Base-by-base conservation (phyloP, 2,329 filamentous ascomycete species). In the Cladophialophora psammophila region DNA sequence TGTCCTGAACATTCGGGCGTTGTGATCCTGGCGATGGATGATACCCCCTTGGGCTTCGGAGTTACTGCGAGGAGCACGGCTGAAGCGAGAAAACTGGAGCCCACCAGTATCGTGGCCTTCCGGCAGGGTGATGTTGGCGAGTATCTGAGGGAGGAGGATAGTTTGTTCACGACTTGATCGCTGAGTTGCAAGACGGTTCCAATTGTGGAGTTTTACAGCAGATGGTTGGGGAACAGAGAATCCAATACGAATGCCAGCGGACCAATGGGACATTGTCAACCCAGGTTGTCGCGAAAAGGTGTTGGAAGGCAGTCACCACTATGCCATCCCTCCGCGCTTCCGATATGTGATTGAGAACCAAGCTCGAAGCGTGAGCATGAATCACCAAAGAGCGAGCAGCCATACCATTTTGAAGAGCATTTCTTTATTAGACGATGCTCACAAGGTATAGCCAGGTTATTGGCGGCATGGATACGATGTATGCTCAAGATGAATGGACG, bases 41-140 rank as follows among this genome's bases (percentile, higher is more conserved):
- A 98, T 80, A 94, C 90, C 26, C 93, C 93, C 12, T 76, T 90
- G 75, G 95, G 95, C 15, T 99, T 97, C 77, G 94, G 94, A 54
- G 89, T 97, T 60, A 96, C 93, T 48, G 92, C 93, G n/a, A 86
- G 93, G 76, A 92, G 90, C 70, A 96, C 93, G 5, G 88, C 90
- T 18, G 94, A 97, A 78, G 89, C 91, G 32, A 86, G 93, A 75
- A 86, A 92, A 72, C 78, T 97, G 74, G 95, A 97, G 71, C 95
- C 95, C 0, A 99, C 95, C 0, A 93, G 90, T 10, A 90, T 97
- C 68, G 90, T 92, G 9, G 90, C 91, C 63, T 98, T 97, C 80
- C 86, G 94, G 72, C 95, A 99, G 81, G 92, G 92, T 0, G 95
- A 99, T 82, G 91, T 92, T 73, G 95, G 95, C 74, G 94, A 98